phyloP scores from a whole-genome alignment of 2,329 filamentous ascomycete genomes.

The Sporothrix humicola region DNA sequence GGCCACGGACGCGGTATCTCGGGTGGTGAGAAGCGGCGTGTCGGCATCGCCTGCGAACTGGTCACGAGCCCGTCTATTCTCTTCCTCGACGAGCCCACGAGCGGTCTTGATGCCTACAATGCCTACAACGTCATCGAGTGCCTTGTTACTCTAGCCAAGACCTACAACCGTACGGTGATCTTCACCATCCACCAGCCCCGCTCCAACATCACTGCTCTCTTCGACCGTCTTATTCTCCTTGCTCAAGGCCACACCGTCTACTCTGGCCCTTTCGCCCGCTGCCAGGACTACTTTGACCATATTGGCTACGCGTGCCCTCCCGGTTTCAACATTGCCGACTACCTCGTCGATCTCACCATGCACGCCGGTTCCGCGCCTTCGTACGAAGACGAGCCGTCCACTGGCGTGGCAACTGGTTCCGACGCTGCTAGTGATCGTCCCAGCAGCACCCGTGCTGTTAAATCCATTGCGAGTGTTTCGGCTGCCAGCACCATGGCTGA shows the following conservation, averaged over 20 bases:
- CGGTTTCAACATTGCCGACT: slow-evolving; percentile 98
- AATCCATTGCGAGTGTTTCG: slow-evolving; percentile 86
- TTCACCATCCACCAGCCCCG: slow-evolving; percentile 98
- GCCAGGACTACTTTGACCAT: slow-evolving; percentile 89
- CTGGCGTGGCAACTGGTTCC: slow-evolving; percentile 48
- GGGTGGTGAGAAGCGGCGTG: slow-evolving; percentile 92
- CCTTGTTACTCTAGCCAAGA: slow-evolving; percentile 91
- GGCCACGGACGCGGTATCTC: slow-evolving; percentile 93
- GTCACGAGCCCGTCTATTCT: slow-evolving; percentile 97
- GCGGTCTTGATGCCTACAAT: slow-evolving; percentile 93
- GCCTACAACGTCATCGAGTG: slow-evolving; percentile 98
- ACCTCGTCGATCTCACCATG: slow-evolving; percentile 97
- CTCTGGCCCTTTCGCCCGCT: slow-evolving; percentile 86
- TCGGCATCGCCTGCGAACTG: slow-evolving; percentile 95
- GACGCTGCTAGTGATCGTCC: slow-evolving; percentile 74
- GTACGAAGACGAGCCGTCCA: slow-evolving; percentile 55
- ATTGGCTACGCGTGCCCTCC: slow-evolving; percentile 92
- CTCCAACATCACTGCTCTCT: slow-evolving; percentile 97
- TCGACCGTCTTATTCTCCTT: slow-evolving; percentile 89
- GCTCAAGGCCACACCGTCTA: slow-evolving; percentile 91
- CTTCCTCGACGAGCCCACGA: slow-evolving; percentile 96
- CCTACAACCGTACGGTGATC: slow-evolving; percentile 94
- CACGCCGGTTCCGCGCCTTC: slow-evolving; percentile 73
- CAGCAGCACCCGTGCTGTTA: slow-evolving; percentile 85
- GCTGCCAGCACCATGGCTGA: slow-evolving; percentile 72